Conservation (phyloP, 371 early-diverging fungal genomes). For the Apophysomyces trapeziformis region DNA sequence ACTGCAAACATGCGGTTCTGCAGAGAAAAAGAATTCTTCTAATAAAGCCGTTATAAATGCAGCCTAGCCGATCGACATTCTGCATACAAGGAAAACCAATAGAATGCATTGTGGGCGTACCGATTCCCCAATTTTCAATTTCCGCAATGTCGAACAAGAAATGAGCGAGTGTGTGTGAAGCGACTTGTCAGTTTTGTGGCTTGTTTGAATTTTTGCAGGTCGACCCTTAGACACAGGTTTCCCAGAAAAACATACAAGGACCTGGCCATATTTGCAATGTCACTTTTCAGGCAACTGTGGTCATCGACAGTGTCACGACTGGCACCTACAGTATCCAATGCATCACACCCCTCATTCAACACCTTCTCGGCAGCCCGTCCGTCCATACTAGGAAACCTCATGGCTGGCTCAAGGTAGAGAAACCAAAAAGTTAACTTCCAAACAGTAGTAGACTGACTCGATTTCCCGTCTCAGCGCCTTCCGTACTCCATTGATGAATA, state of each 20-base stretch:
- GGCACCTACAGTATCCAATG: slow-evolving; percentile 5
- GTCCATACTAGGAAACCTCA: neutral
- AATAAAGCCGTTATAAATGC: too few relatives aligned
- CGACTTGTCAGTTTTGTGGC: neutral
- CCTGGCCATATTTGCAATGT: neutral
- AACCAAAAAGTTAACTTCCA: neutral
- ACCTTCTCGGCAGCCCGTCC: slow-evolving; percentile 1
- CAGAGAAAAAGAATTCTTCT: too few relatives aligned
- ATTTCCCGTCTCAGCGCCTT: neutral
- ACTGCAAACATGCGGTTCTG: too few relatives aligned
- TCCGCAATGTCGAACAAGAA: too few relatives aligned
- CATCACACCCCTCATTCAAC: slow-evolving; percentile 2
- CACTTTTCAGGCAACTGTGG: slow-evolving; percentile 16
- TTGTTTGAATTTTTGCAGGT: neutral
- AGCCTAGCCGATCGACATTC: too few relatives aligned
- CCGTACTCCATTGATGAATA: slow-evolving; percentile 12
- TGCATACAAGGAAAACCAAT: too few relatives aligned
- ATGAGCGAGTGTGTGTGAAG: too few relatives aligned
- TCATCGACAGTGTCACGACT: slow-evolving; percentile 15
- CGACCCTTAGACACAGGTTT: neutral
- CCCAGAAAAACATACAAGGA: neutral
- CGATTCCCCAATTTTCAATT: too few relatives aligned
- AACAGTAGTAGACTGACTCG: neutral
- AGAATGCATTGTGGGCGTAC: too few relatives aligned
- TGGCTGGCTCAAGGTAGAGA: slow-evolving; percentile 9